Evolutionary conservation across 2,329 filamentous ascomycete species (phyloP).

Genomic region (Capronia americana): DNA sequence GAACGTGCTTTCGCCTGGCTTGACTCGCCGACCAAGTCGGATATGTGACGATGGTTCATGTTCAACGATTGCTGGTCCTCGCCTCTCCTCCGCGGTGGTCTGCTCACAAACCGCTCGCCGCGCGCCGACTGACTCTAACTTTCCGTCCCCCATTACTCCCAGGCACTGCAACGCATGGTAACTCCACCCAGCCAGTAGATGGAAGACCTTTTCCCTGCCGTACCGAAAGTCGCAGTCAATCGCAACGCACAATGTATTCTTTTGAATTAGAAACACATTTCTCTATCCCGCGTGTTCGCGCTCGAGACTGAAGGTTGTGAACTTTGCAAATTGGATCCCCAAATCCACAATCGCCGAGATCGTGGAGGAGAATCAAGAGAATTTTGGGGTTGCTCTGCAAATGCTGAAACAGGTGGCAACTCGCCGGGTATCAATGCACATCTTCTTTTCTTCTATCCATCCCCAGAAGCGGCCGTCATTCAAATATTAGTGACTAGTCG

Average conservation of each 20-base stretch:
- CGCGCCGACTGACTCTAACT: slow-evolving; percentile 3
- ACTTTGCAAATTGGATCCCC: slow-evolving; percentile 22
- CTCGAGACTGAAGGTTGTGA: slow-evolving; percentile 25
- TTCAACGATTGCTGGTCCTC: not conserved
- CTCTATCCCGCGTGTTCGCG: slow-evolving; percentile 31
- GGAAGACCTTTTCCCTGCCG: slow-evolving; percentile 12
- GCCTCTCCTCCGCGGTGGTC: not conserved
- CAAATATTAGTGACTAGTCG: slow-evolving; percentile 34
- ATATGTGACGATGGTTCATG: not conserved
- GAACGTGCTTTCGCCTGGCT: not conserved
- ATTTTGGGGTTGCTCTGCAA: slow-evolving; percentile 31
- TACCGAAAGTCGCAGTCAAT: slow-evolving; percentile 20
- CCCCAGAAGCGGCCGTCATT: slow-evolving; percentile 39
- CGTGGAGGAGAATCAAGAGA: slow-evolving; percentile 25
- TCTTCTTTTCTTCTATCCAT: slow-evolving; percentile 29
- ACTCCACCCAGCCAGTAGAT: slow-evolving; percentile 34
- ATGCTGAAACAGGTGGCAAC: slow-evolving; percentile 38
- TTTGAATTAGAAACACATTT: slow-evolving; percentile 30
- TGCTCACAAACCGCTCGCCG: not conserved
- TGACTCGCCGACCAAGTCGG: not conserved
- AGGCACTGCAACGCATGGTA: slow-evolving; percentile 2
- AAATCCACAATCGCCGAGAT: slow-evolving; percentile 23
- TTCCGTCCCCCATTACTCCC: slow-evolving; percentile 19
- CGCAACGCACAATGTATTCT: slow-evolving; percentile 27
- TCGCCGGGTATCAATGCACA: slow-evolving; percentile 40